Evolutionary conservation across 345 rosid genomes (phyloP), one percentile per base, ranked within the genome.

Genomic region (Reutealis trisperma): DNA sequence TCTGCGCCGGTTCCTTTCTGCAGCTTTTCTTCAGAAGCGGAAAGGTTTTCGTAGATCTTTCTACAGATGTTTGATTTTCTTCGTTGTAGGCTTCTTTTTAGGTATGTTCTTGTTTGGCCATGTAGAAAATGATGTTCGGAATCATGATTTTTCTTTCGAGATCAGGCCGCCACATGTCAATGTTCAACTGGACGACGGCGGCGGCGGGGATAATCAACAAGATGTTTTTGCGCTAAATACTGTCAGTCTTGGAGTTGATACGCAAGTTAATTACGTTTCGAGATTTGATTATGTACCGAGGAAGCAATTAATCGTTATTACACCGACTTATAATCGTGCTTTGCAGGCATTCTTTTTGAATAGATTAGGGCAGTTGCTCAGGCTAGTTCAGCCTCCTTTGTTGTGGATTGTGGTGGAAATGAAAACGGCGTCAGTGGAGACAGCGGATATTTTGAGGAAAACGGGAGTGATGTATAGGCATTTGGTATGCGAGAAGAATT

Each of bases 321-420:
- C 99, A 25, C 94, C 98, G 52, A 95, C 99, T 34, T 92, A 90
- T 77, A 88, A 90, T 65, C 85, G 98, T 61, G 97, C 90, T 58
- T 71, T 86, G 79, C 99, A 95, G 78, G 97, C 90, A 4, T 95
- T 89, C 74, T 90, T 83, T 75, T 80, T 95, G 77, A 90, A 83
- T 79, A 88, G 97, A 79, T 59, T 95, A 70, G 96, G 90, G 69
- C 99, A 95, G 71, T 87, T 89, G 41, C 73, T 95, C 85, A 87
- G 90, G 85, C 87, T 93, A 19, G 96, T 92, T 75, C 85, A 81
- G 74, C 90, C 94, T 22, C 99, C 99, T 30, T 22, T 95, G 61
- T 80, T 95, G 75, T 95, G 99, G 99, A 87, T 95, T 51, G 98
- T 93, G 82, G 99, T 93, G 75, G 99, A 95, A 80, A 87, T 83